Conservation (phyloP, 306 rosid genomes). For the Prunus kanzakura region DNA sequence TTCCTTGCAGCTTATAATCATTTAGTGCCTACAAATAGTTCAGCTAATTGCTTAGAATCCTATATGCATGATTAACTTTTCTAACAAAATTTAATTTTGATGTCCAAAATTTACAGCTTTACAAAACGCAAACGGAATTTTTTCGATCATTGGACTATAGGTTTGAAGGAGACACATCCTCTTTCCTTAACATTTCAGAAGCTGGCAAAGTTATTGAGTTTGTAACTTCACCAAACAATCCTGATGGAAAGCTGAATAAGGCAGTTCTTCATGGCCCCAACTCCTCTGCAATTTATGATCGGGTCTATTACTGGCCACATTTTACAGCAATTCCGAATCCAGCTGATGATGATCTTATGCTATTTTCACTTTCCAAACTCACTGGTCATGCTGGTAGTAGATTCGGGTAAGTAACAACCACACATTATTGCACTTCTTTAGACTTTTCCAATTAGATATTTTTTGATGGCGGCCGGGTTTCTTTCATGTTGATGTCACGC, state of each 20-base stretch:
- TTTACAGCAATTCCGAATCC: conserved; percentile 53
- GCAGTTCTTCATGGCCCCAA: conserved; percentile 32
- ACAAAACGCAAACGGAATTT: conserved; percentile 34
- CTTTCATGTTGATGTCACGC: no score
- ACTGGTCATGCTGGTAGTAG: conserved; percentile 57
- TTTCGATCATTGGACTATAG: conserved; percentile 26
- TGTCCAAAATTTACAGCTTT: conserved; percentile 17
- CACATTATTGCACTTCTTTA: background rate
- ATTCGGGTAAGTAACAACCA: conserved; percentile 33
- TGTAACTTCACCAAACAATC: conserved; percentile 65
- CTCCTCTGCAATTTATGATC: conserved; percentile 33
- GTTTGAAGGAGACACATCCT: conserved; percentile 43
- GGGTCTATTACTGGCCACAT: conserved; percentile 59
- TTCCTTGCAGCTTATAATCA: no score
- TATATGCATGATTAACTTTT: no score
- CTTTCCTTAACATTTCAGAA: conserved; percentile 27
- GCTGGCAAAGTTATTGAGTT: conserved; percentile 33
- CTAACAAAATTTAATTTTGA: background rate
- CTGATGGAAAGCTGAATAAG: conserved; percentile 43
- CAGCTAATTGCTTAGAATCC: no score
- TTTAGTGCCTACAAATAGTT: no score
- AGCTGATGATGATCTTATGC: conserved; percentile 45
- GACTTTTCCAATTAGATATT: no score
- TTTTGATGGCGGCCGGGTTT: no score
- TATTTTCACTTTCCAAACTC: conserved; percentile 48